Conservation (phyloP, 2,329 filamentous ascomycete genomes). For the Epichloe uncinata region DNA sequence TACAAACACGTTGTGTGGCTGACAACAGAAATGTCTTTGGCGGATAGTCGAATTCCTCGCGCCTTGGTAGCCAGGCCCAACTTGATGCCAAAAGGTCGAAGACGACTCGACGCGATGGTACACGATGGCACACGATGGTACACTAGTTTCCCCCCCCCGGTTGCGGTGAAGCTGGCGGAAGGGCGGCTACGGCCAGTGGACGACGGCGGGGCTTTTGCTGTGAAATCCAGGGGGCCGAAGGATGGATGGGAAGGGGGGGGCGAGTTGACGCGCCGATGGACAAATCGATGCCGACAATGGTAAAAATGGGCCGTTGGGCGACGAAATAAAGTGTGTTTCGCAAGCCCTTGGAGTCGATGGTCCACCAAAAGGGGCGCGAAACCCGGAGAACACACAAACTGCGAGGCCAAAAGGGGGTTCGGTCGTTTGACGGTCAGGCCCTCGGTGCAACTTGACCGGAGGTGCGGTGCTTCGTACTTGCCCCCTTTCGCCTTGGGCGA, state of each 20-base stretch:
- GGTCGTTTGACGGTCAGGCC: not conserved
- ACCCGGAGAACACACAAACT: not conserved
- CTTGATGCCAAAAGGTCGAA: constrained; percentile 2
- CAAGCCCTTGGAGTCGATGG: not conserved
- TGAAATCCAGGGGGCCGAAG: not conserved
- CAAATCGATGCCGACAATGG: not conserved
- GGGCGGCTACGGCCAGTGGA: constrained; percentile 2
- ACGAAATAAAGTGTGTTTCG: not conserved
- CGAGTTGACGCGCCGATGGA: constrained; percentile 1
- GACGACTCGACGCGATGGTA: not conserved
- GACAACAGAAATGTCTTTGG: not conserved
- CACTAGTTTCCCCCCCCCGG: not conserved
- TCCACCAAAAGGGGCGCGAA: not conserved
- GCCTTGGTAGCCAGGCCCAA: not conserved
- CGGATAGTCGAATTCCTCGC: not conserved
- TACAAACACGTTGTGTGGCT: not conserved
- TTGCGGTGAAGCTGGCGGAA: constrained; percentile 3
- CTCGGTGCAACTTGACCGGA: not conserved
- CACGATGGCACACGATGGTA: not conserved
- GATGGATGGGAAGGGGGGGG: not conserved
- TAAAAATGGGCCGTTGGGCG: not conserved
- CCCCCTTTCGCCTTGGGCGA: not conserved
- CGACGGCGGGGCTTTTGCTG: constrained; percentile 2
- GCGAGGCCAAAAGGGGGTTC: not conserved
- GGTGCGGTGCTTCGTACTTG: not conserved